Base-by-base conservation (phyloP, 495 filamentous ascomycete species). In the Hypoxylon subgilvum region DNA sequence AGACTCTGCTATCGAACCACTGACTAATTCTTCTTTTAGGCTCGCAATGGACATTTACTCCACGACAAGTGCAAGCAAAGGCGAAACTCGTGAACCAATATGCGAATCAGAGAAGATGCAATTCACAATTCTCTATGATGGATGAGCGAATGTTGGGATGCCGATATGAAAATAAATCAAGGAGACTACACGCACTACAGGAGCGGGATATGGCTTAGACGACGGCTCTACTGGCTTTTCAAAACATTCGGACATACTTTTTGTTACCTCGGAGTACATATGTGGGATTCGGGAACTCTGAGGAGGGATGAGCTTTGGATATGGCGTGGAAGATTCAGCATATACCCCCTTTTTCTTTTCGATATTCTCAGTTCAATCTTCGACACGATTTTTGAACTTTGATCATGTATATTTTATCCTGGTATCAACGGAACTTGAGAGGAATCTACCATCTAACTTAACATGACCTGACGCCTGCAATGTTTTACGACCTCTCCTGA, bases 1-100 rank as follows among this genome's bases (percentile, higher is more conserved):
- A 19, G 8, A 3, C 6, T 18, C 7, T 7, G 2, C 19, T 28
- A 45, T 19, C 1, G 13, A 30, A 22, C 2, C 16, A 1, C 9
- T 8, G 28, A 46, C 61, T 63, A 58, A 68, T 13, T 10, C 17
- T 8, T n/a, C 1, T 1, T 4, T 0, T 17, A 70, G 25, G 92
- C 92, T 19, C 82, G 91, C 22, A 96, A 96, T 69, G 92, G 91
- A 10, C 92, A 96, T 66, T 74, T 95, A 68, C 79, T 85, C 12
- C 89, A 95, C 71, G 91, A 92, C 63, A 96, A 96, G 71, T 96
- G 92, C 78, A 95, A 94, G 74, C 77, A 77, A 57, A 72, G 82
- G 57, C 69, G 81, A 57, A 79, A 73, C 61, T 69, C 58, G 39
- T 73, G 54, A 70, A 57, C 9, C 17, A 32, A 43, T 48, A 19